Evolutionary conservation across 768 basidiomycete species (phyloP).

Genomic region (Boletus reticulatus): DNA sequence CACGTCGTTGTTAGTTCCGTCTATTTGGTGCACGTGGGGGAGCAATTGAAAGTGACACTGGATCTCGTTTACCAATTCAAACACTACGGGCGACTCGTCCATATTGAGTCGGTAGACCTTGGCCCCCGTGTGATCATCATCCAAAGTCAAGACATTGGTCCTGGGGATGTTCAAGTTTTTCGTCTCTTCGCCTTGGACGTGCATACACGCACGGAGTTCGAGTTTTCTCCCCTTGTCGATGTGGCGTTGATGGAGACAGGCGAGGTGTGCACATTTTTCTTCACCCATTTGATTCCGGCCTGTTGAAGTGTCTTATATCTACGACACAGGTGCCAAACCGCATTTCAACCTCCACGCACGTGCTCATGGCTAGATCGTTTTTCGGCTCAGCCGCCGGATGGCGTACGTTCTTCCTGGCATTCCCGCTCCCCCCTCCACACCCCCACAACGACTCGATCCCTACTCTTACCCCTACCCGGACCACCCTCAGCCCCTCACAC

Average conservation of each 20-base stretch:
- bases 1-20: constrained; percentile 4
- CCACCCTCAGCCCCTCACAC: constrained; percentile 8
- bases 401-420: constrained; percentile 12
- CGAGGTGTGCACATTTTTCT: neutral
- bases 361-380: constrained; percentile 10
- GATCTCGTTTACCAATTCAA: constrained; percentile 14
- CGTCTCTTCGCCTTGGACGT: neutral
- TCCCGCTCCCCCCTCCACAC: constrained; percentile 3
- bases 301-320: too few relatives aligned
- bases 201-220: neutral
- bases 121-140: neutral
- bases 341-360: constrained; percentile 13
- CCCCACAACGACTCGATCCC: too few relatives aligned
- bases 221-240: neutral
- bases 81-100: neutral
- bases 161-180: neutral
- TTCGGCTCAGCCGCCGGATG: neutral
- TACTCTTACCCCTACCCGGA: neutral
- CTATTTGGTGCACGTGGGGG: constrained; percentile 1
- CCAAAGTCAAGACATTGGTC: neutral
- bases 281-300: neutral
- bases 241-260: neutral
- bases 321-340: neutral
- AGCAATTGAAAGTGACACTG: constrained; percentile 1
- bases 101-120: neutral